Conservation (phyloP, 768 basidiomycete genomes). For the Suillus placidus region DNA sequence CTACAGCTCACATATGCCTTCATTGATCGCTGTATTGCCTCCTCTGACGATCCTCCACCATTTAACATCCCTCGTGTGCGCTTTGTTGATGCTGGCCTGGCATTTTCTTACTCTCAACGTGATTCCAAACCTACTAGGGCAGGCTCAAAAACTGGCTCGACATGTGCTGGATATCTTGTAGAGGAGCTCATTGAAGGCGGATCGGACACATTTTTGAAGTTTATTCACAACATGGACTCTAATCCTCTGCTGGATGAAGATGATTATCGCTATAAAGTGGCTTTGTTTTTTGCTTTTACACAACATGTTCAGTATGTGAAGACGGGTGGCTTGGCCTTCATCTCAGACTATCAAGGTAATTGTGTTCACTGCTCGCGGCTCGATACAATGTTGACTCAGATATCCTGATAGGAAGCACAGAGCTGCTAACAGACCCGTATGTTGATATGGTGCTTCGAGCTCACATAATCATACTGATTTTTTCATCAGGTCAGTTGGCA, state of each 20-base stretch:
- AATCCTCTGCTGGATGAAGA: neutral
- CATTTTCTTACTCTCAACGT: neutral
- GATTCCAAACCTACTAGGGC: neutral
- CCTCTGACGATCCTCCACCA: neutral
- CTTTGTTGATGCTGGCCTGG: slow-evolving; percentile 15
- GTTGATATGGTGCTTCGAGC: neutral
- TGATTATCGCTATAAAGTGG: neutral
- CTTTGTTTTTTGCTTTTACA: slow-evolving; percentile 11
- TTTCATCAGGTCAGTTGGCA: neutral
- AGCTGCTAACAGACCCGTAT: neutral
- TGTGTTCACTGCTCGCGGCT: neutral
- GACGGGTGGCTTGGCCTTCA: slow-evolving; percentile 3
- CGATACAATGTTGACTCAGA: neutral
- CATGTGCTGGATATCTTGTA: slow-evolving; percentile 7
- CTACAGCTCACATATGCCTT: slow-evolving; percentile 13
- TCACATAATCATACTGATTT: neutral
- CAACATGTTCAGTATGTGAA: slow-evolving; percentile 16
- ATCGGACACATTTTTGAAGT: slow-evolving; percentile 6
- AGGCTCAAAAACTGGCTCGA: neutral
- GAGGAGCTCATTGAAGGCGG: slow-evolving; percentile 11
- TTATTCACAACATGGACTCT: slow-evolving; percentile 12
- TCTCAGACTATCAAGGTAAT: slow-evolving; percentile 17
- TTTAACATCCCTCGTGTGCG: slow-evolving; percentile 13
- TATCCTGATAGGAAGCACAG: neutral
- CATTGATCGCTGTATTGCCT: slow-evolving; percentile 5